Evolutionary conservation across 768 basidiomycete genomes (phyloP), one percentile per base, ranked within the genome.

Genomic region (Psilocybe subaeruginosa): DNA sequence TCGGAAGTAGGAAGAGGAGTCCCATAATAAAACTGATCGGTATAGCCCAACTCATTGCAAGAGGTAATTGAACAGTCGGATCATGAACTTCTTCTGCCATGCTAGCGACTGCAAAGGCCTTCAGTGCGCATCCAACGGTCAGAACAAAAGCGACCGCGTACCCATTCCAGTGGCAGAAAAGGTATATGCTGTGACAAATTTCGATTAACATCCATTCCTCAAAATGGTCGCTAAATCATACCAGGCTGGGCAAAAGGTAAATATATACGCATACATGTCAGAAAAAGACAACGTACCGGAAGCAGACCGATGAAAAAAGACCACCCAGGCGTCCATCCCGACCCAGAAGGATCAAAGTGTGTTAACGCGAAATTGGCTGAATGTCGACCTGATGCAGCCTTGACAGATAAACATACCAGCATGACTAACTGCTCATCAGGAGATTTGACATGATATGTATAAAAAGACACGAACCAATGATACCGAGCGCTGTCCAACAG

Each of bases 11-110:
- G 67, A 82, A 88, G 5, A 84, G 45, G 1, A 89, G 62, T 0
- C 87, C 88, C 19, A 71, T 73, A 8, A 86, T 64, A 27, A 81
- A 72, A 7, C 82, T 79, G 53, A 85, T 84, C 0, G 85, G 85
- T 35, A 86, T 73, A 0, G 82, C 82, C 74, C 79, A 80, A 8
- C 78, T 74, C 29, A 89, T 79, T 1, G 87, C 87, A 46, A 72
- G 73, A 0, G 87, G 87, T 8, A 89, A 78, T 56, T 86, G 78
- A 9, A 76, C 64, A 1, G 81, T 75, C 0, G 87, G 88, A 54
- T 86, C 76, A 52, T 82, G 81, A 1, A 88, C 87, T 70, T 90
- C 88, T 68, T 89, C 88, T 2, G 86, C 84, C 83, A 90, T 84
- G 63, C 83, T 86, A 14, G 86, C 78, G 41, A 88, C 84, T 86